Evolutionary conservation across 2,329 filamentous ascomycete species (phyloP), one percentile per base, ranked within the genome.

Genomic region (Microcera coccophila): DNA sequence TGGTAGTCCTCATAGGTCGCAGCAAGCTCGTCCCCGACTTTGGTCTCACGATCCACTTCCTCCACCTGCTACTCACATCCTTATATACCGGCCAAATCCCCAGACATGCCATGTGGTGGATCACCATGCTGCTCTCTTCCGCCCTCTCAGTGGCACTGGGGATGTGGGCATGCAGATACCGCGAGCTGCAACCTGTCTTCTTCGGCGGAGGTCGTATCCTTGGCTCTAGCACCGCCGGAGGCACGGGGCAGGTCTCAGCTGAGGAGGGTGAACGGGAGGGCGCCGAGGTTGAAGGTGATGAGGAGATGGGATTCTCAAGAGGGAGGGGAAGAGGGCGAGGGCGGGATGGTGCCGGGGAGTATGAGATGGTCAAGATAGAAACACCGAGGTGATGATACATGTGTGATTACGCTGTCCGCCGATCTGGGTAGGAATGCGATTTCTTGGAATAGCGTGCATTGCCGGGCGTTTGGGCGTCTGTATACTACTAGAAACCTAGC

Each of bases 1-100:
- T 96, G 44, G 81, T 95, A 38, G 69, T 91, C 41, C 73, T 97
- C 44, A 81, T 98, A 54, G 83, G 85, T 16, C 88, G 93, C 49
- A 93, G 86, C 36, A 97, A 97, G 66, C 85, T 97, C 47, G 87
- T 97, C 38, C 89, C 89, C 54, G 93, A 98, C 68, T 98, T 97
- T 64, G 87, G 89, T 22, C 72, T 96, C 18, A 95, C 91, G 3
- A 78, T 96, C 15, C 89, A 95, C 69, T 78, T 87, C 63, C 72
- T 95, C 32, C 87, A 95, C 63, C 78, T 95, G 40, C 51, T 93
- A 57, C 66, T 88, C 57, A 87, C 87, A 20, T 84, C 82, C 16
- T 64, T 95, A 24, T 95, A 95, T 67, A 84, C 87, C 3, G 81
- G 82, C 58, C 76, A 79, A 9, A 62, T 97, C 20, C 93, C 93